Evolutionary conservation across 1,284 basidiomycete genomes (phyloP).

Genomic region (Heliocybe sulcata): DNA sequence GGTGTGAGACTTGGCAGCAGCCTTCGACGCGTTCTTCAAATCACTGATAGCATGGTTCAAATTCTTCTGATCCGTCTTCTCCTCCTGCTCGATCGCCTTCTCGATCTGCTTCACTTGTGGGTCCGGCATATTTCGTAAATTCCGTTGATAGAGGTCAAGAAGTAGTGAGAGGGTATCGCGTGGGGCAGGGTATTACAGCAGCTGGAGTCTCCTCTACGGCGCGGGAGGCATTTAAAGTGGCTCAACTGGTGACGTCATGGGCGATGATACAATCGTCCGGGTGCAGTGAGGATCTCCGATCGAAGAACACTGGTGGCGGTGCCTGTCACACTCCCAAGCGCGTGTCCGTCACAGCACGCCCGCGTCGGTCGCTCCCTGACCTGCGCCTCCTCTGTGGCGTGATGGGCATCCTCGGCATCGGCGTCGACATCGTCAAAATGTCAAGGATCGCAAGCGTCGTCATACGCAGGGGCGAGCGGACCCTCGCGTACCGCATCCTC

Average conservation of each 20-base stretch:
- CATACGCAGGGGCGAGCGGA: slow-evolving; percentile 37
- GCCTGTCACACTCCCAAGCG: neutral
- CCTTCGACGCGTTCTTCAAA: slow-evolving; percentile 37
- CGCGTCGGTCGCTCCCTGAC: neutral
- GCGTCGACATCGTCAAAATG: slow-evolving; percentile 71
- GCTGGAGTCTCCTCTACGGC: neutral
- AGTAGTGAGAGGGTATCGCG: neutral
- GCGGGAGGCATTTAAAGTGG: neutral
- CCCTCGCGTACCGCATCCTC: slow-evolving; percentile 58
- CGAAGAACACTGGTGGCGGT: neutral
- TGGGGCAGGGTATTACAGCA: neutral
- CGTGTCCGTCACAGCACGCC: neutral
- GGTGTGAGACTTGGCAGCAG: slow-evolving; percentile 39
- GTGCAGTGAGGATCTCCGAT: neutral
- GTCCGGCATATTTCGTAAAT: neutral
- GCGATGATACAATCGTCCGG: neutral
- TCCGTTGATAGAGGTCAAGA: neutral
- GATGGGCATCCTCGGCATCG: slow-evolving; percentile 67
- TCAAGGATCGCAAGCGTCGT: slow-evolving; percentile 57
- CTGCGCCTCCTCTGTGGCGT: neutral
- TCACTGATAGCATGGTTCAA: slow-evolving; percentile 39
- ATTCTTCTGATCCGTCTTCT: slow-evolving; percentile 36
- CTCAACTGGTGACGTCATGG: neutral
- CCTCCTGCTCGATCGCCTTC: slow-evolving; percentile 36
- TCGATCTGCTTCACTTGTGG: slow-evolving; percentile 33